Percentiles rank a stretch among this genome's conserved stretches.
Evolutionary conservation across 148 eudicot species (phyloP).

Genomic region (Nepenthes gracilis): DNA sequence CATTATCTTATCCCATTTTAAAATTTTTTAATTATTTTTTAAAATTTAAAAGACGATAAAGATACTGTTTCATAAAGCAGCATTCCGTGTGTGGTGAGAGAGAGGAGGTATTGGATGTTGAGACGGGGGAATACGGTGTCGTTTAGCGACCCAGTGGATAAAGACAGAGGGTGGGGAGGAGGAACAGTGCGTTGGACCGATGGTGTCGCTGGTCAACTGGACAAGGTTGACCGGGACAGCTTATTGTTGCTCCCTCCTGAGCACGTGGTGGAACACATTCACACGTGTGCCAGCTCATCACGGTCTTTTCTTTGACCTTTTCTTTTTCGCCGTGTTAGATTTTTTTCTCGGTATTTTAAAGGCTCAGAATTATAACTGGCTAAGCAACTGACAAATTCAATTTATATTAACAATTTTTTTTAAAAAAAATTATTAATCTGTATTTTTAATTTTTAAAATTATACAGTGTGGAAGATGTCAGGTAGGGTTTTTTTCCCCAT

Average conservation of each 20-base stretch:
- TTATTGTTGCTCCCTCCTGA: slow-evolving; percentile 7
- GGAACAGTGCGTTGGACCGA: slow-evolving; percentile 9
- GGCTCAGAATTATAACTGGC: too few species aligned
- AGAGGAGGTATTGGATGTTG: too few species aligned
- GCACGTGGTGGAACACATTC: slow-evolving; percentile 40
- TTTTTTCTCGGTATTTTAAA: too few species aligned
- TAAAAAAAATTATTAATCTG: too few species aligned
- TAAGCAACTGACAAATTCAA: too few species aligned
- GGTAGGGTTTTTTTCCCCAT: too few species aligned
- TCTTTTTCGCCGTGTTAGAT: not conserved
- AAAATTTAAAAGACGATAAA: not conserved
- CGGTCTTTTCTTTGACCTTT: not conserved
- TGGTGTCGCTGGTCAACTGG: slow-evolving; percentile 63
- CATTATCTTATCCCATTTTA: not conserved
- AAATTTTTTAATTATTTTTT: too few species aligned
- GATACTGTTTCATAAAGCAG: not conserved
- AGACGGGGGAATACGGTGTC: slow-evolving; percentile 9
- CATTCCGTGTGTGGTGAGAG: too few species aligned
- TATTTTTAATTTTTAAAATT: too few species aligned
- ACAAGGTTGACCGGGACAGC: slow-evolving; percentile 26
- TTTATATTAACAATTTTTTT: too few species aligned
- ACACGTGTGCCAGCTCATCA: slow-evolving; percentile 40
- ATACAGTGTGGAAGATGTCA: too few species aligned
- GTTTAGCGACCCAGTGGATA: slow-evolving; percentile 13
- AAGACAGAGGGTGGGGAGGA: slow-evolving; percentile 2